These are phyloP conservation scores for Nadsonia starkeyi-henricii DNA, from an alignment of 1,139 yeast species.

Conservation along the genomic window DNA sequence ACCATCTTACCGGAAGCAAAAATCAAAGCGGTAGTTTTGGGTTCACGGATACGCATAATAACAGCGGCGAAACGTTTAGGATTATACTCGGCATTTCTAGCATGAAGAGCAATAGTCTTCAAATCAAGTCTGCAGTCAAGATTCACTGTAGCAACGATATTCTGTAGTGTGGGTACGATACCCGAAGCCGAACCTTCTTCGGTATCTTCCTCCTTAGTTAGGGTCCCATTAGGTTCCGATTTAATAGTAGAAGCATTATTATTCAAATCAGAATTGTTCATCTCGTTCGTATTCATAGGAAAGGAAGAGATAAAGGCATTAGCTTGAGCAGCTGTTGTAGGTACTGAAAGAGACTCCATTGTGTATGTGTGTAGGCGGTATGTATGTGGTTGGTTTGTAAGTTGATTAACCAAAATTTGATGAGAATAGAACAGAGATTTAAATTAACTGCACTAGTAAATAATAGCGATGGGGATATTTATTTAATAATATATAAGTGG, in stretches of 20 bases:
- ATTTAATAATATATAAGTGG: background rate
- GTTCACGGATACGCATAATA: constrained; percentile 97
- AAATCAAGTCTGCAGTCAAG: constrained; percentile 90
- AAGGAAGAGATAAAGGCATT: constrained; percentile 53
- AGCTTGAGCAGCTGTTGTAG: constrained; percentile 73
- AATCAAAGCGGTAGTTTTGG: constrained; percentile 93
- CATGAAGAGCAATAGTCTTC: constrained; percentile 94
- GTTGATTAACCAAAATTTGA: background rate
- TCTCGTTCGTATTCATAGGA: constrained; percentile 4
- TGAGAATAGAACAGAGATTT: constrained; percentile 3
- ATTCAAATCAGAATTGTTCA: constrained; percentile 9
- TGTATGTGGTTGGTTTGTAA: background rate
- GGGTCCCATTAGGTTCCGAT: constrained; percentile 3
- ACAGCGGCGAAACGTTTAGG: constrained; percentile 99
- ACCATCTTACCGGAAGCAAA: constrained; percentile 99
- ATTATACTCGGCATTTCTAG: constrained; percentile 97
- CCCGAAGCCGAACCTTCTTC: constrained; percentile 11
- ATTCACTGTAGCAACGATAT: constrained; percentile 96
- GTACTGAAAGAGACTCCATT: constrained; percentile 65
- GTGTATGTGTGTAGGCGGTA: constrained; percentile 6
- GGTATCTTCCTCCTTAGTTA: constrained; percentile 11
- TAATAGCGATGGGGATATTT: background rate
- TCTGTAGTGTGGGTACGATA: constrained; percentile 13
- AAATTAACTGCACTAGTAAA: background rate
- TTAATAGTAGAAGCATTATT: constrained; percentile 2